Percentiles rank a stretch among this genome's conserved stretches.
These are phyloP conservation scores for Biscutella laevigata DNA, from an alignment of 441 rosid genomes.

Conservation along the genomic window DNA sequence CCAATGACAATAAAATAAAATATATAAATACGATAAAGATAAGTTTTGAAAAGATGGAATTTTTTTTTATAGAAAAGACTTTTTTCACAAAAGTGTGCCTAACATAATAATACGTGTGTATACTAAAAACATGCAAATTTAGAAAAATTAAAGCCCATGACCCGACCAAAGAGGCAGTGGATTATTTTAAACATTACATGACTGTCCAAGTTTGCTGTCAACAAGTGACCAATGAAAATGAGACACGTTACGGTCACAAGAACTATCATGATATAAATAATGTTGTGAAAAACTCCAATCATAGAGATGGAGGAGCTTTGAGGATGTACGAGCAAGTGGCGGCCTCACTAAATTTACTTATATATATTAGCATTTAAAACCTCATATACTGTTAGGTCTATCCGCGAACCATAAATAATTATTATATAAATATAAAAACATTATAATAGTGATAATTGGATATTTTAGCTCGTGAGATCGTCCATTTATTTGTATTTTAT, in stretches of 20 bases:
- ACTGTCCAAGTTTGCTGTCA: conserved; percentile 25
- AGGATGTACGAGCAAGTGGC: conserved; percentile 21
- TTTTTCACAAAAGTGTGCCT: conserved; percentile 25
- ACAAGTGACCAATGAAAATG: conserved; percentile 1
- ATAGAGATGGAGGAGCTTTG: conserved; percentile 23
- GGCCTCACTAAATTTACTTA: conserved; percentile 17
- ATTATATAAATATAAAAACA: background rate
- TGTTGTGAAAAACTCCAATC: conserved; percentile 23
- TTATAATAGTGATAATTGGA: conserved; percentile 15
- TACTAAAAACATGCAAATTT: conserved; percentile 24
- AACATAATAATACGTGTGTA: conserved; percentile 24
- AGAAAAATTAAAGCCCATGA: conserved; percentile 22
- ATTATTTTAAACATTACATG: conserved; percentile 18
- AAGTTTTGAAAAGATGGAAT: background rate
- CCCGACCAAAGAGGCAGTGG: conserved; percentile 27
- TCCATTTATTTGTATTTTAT: background rate
- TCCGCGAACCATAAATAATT: conserved; percentile 22
- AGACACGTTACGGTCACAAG: conserved; percentile 13
- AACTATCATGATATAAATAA: conserved; percentile 17
- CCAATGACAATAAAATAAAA: too few species aligned
- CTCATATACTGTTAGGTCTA: conserved; percentile 23
- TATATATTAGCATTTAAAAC: conserved; percentile 14
- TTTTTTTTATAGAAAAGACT: conserved; percentile 7
- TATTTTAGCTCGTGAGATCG: conserved; percentile 2
- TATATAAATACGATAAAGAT: too few species aligned